Percentiles rank a stretch among this genome's conserved stretches.
These are phyloP conservation scores for Aspergillus kassunensis DNA, from an alignment of 495 filamentous ascomycete species.

Conservation along the genomic window DNA sequence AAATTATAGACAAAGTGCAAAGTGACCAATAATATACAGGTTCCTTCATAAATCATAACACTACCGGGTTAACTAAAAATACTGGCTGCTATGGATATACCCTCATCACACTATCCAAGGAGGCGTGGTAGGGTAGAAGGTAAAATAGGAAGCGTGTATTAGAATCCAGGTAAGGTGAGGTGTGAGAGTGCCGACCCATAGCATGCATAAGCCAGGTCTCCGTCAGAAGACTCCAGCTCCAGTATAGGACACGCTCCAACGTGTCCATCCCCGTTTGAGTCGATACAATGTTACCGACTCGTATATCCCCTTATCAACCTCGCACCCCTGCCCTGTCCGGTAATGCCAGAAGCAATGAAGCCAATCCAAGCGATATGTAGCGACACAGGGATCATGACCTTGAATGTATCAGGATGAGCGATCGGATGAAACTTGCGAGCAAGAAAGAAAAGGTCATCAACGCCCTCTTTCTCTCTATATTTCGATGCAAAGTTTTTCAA, in stretches of 20 bases:
- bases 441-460: conserved; percentile 14
- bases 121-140: not conserved
- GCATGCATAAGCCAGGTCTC: conserved; percentile 8
- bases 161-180: not conserved
- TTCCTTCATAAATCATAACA: conserved; percentile 23
- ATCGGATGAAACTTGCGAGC: conserved; percentile 9
- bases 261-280: not conserved
- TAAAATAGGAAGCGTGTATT: not conserved
- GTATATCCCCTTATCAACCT: not conserved
- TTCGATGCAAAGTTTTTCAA: conserved; percentile 39
- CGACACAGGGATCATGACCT: no score
- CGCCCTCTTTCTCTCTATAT: conserved; percentile 32
- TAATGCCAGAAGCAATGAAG: conserved; percentile 6
- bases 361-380: not conserved
- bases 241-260: not conserved
- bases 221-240: not conserved
- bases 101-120: conserved; percentile 9
- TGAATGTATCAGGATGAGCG: conserved; percentile 7
- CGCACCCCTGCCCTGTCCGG: not conserved
- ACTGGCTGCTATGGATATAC: conserved; percentile 11
- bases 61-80: conserved; percentile 23
- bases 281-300: not conserved
- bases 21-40: conserved; percentile 14
- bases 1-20: conserved; percentile 4
- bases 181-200: conserved; percentile 4